Conservation (phyloP, 257 asterid genomes). For the Euphrasia confusa region DNA sequence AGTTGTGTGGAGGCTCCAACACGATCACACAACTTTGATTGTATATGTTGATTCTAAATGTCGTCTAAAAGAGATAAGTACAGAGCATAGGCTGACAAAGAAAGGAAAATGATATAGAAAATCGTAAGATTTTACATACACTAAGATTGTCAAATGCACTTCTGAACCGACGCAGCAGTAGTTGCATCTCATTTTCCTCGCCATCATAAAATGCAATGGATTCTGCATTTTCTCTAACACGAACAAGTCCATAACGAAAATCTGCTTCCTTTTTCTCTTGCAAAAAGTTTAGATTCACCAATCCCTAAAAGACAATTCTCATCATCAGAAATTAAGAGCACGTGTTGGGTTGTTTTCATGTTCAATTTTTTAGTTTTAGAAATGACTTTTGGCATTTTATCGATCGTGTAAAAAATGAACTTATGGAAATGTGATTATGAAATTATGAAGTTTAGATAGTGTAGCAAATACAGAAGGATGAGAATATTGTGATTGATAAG, state of each 20-base stretch:
- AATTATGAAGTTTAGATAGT: too few species aligned
- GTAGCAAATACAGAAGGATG: too few species aligned
- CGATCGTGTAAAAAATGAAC: too few species aligned
- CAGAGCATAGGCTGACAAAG: conserved; percentile 3
- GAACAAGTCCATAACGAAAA: conserved; percentile 77
- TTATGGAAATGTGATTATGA: too few species aligned
- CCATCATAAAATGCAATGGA: conserved; percentile 89
- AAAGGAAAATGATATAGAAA: conserved; percentile 8
- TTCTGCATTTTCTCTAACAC: conserved; percentile 83
- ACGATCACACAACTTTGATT: not conserved
- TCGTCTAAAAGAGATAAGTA: conserved; percentile 4
- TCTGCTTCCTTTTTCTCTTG: conserved; percentile 91
- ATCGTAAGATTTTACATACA: conserved; percentile 37
- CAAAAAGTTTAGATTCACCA: conserved; percentile 68
- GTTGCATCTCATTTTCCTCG: conserved; percentile 76
- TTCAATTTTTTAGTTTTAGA: too few species aligned
- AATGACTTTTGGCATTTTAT: too few species aligned
- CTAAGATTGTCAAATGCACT: conserved; percentile 76
- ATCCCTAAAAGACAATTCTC: conserved; percentile 40
- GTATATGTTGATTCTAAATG: not conserved
- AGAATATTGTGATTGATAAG: too few species aligned
- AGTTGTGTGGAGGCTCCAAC: conserved; percentile 5
- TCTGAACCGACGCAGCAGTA: conserved; percentile 59
- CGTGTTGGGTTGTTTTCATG: too few species aligned
- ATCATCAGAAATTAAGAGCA: conserved; percentile 7